These are phyloP conservation scores for Apostasia ramifera DNA, from an alignment of 106 monocot species.

Conservation along the genomic window DNA sequence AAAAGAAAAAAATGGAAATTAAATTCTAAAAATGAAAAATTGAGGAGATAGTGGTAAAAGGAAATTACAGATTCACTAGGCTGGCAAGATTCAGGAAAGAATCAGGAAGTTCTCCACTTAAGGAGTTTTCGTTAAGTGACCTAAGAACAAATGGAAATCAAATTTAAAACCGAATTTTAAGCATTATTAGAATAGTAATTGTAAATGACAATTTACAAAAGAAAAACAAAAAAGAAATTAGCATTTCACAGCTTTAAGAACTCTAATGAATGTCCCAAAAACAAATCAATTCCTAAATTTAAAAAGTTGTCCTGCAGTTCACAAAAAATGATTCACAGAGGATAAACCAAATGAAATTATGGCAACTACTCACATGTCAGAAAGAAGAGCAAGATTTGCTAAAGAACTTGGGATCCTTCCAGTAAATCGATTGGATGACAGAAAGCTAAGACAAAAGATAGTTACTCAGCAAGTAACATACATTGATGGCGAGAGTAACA, in stretches of 20 bases:
- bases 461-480: background rate
- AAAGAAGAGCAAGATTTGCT: slow-evolving; percentile 40
- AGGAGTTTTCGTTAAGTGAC: slow-evolving; percentile 65
- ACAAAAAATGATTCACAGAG: too few species aligned
- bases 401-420: slow-evolving; percentile 75
- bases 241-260: too few species aligned
- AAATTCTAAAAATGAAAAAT: background rate
- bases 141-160: slow-evolving; percentile 18
- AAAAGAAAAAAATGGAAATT: slow-evolving; percentile 4
- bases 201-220: too few species aligned
- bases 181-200: too few species aligned
- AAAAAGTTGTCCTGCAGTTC: too few species aligned
- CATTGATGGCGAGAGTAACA: too few species aligned
- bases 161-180: too few species aligned
- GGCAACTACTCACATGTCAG: slow-evolving; percentile 49
- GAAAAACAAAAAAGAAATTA: too few species aligned
- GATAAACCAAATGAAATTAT: background rate
- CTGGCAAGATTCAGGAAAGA: slow-evolving; percentile 53
- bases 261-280: too few species aligned
- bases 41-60: background rate
- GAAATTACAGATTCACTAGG: slow-evolving; percentile 68
- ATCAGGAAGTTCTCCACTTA: slow-evolving; percentile 77
- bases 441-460: slow-evolving; percentile 49
- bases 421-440: slow-evolving; percentile 67
- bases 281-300: too few species aligned